Conservation (phyloP, 257 asterid species). For the Agastache rugosa region DNA sequence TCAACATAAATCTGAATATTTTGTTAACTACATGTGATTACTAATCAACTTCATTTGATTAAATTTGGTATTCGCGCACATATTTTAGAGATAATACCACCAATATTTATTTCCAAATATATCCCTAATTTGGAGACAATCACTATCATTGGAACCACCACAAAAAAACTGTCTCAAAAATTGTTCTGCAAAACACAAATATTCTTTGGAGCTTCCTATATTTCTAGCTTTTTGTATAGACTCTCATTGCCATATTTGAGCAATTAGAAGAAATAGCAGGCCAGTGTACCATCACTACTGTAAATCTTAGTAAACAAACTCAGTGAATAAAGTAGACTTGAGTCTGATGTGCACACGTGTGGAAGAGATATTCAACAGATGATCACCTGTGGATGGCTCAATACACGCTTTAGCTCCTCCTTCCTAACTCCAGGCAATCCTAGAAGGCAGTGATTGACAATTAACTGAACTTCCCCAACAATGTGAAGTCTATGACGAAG, state of each 20-base stretch:
- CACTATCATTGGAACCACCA: background rate
- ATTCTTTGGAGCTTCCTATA: slow-evolving; percentile 1
- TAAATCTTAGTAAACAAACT: background rate
- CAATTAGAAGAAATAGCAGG: slow-evolving; percentile 18
- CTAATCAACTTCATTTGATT: background rate
- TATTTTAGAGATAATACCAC: background rate
- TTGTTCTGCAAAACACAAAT: background rate
- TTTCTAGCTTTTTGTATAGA: background rate
- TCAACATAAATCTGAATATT: background rate
- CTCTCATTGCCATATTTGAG: background rate
- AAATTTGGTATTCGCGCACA: background rate
- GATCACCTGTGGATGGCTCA: slow-evolving; percentile 96
- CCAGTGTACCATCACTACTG: background rate
- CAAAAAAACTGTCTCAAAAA: background rate
- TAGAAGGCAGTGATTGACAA: slow-evolving; percentile 84
- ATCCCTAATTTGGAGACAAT: background rate
- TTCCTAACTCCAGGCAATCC: slow-evolving; percentile 85
- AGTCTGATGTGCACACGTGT: background rate
- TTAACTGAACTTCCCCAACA: slow-evolving; percentile 88
- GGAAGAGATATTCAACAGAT: slow-evolving; percentile 24
- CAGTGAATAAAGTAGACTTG: background rate
- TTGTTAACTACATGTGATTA: background rate
- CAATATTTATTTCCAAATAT: background rate
- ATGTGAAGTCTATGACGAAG: slow-evolving; percentile 93
- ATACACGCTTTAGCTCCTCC: slow-evolving; percentile 76